Evolutionary conservation across 257 asterid genomes (phyloP).

Genomic region (Scutellaria baicalensis): DNA sequence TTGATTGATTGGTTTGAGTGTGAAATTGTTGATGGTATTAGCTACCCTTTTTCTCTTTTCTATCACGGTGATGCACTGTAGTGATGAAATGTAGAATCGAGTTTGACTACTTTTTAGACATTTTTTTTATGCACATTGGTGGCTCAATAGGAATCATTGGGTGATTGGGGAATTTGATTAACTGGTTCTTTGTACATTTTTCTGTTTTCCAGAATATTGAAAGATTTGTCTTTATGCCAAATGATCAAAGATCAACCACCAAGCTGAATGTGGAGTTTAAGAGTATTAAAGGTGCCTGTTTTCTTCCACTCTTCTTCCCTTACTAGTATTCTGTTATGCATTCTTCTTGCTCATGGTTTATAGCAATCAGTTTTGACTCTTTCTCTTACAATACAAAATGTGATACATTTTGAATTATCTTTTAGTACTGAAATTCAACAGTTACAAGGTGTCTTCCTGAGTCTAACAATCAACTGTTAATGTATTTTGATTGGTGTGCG

Average conservation of each 20-base stretch:
- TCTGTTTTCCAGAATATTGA: conserved; percentile 48
- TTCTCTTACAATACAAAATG: neutral
- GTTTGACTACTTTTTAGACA: neutral
- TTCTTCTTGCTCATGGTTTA: neutral
- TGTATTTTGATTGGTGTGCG: neutral
- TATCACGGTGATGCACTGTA: neutral
- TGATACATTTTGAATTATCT: neutral
- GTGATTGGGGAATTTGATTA: neutral
- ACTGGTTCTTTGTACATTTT: conserved; percentile 1
- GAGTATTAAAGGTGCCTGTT: conserved; percentile 56
- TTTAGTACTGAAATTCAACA: neutral
- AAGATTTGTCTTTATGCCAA: conserved; percentile 54
- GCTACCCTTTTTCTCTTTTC: neutral
- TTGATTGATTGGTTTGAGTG: neutral
- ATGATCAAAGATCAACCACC: conserved; percentile 49
- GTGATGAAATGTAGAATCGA: neutral
- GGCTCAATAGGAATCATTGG: neutral
- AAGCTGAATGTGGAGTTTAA: conserved; percentile 83
- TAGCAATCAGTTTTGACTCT: neutral
- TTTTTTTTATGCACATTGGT: neutral
- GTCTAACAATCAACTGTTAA: neutral
- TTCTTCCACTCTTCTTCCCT: neutral
- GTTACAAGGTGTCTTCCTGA: neutral
- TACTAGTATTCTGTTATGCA: neutral
- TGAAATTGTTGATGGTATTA: neutral